Percentiles rank a stretch among this genome's conserved stretches.
These are phyloP conservation scores for Hanseniaspora jakobsenii DNA, from an alignment of 805 yeast species.

Conservation along the genomic window DNA sequence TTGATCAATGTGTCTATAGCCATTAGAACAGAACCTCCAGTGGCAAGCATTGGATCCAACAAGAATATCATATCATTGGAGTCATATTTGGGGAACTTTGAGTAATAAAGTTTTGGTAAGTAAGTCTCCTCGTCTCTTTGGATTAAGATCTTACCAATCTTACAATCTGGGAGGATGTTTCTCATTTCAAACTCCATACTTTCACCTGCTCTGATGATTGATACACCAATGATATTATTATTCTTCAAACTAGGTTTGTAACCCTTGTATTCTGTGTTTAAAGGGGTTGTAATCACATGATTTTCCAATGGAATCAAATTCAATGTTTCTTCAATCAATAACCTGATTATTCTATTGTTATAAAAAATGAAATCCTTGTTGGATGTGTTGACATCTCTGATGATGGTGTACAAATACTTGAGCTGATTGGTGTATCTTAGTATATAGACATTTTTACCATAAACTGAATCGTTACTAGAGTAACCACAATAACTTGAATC, in stretches of 20 bases:
- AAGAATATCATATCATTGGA: slow-evolving; percentile 76
- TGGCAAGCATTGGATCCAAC: slow-evolving; percentile 95
- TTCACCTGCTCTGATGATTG: slow-evolving; percentile 97
- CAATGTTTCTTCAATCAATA: slow-evolving; percentile 89
- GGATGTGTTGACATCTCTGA: slow-evolving; percentile 66
- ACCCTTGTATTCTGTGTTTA: slow-evolving; percentile 62
- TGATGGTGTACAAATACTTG: slow-evolving; percentile 74
- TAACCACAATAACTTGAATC: not conserved
- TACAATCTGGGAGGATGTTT: slow-evolving; percentile 91
- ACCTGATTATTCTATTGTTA: slow-evolving; percentile 85
- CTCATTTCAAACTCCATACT: slow-evolving; percentile 97
- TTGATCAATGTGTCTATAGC: slow-evolving; percentile 82
- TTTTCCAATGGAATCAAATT: slow-evolving; percentile 84
- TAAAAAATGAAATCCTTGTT: slow-evolving; percentile 92
- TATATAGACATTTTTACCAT: slow-evolving; percentile 40
- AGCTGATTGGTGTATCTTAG: slow-evolving; percentile 86
- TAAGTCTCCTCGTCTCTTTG: slow-evolving; percentile 99
- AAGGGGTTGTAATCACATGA: slow-evolving; percentile 57
- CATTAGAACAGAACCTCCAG: slow-evolving; percentile 97
- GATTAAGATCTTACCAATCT: slow-evolving; percentile 91
- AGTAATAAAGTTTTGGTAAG: slow-evolving; percentile 79
- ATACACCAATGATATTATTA: slow-evolving; percentile 74
- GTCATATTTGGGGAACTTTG: slow-evolving; percentile 87
- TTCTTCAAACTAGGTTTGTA: slow-evolving; percentile 67
- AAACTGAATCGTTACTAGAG: slow-evolving; percentile 20